Conservation (phyloP, 441 rosid species). For the Jatropha podagrica region DNA sequence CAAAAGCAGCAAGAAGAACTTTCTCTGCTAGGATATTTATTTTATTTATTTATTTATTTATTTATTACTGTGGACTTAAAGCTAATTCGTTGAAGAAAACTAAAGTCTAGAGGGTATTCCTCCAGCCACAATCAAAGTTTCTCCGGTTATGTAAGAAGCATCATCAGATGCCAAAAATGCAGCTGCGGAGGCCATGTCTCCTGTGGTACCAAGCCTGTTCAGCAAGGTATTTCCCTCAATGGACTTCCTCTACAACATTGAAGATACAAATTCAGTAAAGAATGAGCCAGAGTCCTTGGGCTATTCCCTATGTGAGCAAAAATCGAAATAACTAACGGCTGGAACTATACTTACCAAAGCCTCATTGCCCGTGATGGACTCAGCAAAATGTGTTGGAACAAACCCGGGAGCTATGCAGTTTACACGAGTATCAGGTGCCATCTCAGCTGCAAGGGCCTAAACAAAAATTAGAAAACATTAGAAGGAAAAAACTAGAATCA, state of each 20-base stretch:
- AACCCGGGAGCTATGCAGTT: conserved; percentile 88
- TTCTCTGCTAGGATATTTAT: neutral
- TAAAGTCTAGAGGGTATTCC: conserved; percentile 84
- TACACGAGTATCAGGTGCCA: conserved; percentile 82
- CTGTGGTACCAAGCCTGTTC: conserved; percentile 72
- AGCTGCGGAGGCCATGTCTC: conserved; percentile 76
- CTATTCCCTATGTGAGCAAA: neutral
- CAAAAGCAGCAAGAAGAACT: too few relatives aligned
- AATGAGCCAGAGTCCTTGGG: neutral
- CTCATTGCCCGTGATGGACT: conserved; percentile 49
- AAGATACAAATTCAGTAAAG: conserved; percentile 15
- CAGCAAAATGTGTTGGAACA: conserved; percentile 82
- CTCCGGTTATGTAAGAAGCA: conserved; percentile 82
- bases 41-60: too few relatives aligned
- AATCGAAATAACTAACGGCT: neutral
- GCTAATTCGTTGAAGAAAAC: neutral
- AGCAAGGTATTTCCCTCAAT: conserved; percentile 60
- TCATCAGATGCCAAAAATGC: conserved; percentile 93
- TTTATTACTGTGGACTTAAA: neutral
- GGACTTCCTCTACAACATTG: conserved; percentile 42
- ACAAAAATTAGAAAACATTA: neutral
- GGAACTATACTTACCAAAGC: conserved; percentile 43
- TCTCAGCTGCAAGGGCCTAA: conserved; percentile 84
- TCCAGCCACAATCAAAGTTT: conserved; percentile 83
- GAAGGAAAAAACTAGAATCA: neutral